Conservation (phyloP, 2,329 filamentous ascomycete genomes). For the Triangularia verruculosa region DNA sequence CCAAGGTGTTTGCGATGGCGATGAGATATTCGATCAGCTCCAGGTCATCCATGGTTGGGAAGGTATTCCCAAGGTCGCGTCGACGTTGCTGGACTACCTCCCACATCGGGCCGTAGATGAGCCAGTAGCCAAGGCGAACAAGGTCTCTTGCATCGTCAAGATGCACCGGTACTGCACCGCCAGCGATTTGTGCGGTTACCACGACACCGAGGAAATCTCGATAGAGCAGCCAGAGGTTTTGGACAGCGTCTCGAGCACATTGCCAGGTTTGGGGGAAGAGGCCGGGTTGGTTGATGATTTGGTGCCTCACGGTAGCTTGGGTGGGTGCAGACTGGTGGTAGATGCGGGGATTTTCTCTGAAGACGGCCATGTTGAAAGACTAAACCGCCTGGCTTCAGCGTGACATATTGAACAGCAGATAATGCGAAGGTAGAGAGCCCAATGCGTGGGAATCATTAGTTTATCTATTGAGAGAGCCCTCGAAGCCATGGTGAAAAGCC, state of each 20-base stretch:
- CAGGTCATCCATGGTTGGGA: neutral
- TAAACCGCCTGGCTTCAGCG: no score
- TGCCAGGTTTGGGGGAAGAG: neutral
- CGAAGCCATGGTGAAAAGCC: no score
- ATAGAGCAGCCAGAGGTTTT: neutral
- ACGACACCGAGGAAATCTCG: neutral
- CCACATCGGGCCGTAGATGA: neutral
- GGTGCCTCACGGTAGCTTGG: neutral
- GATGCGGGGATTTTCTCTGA: neutral
- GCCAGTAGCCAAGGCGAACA: neutral
- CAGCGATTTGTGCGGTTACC: neutral
- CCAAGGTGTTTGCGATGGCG: neutral
- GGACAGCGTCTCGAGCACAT: neutral
- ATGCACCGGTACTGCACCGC: neutral
- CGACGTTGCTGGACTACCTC: neutral
- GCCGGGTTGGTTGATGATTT: neutral
- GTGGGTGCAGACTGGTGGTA: neutral
- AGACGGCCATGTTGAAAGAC: neutral
- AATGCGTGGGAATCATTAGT: no score
- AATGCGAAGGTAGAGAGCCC: no score
- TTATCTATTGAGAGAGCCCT: no score
- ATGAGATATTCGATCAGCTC: neutral
- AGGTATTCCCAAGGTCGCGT: neutral
- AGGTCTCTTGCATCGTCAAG: neutral
- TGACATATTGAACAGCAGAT: no score